A percentile compares a stretch with the other conserved stretches of the same genome.
Evolutionary conservation across 2,329 filamentous ascomycete genomes (phyloP).

Genomic region (Periconia sp.): DNA sequence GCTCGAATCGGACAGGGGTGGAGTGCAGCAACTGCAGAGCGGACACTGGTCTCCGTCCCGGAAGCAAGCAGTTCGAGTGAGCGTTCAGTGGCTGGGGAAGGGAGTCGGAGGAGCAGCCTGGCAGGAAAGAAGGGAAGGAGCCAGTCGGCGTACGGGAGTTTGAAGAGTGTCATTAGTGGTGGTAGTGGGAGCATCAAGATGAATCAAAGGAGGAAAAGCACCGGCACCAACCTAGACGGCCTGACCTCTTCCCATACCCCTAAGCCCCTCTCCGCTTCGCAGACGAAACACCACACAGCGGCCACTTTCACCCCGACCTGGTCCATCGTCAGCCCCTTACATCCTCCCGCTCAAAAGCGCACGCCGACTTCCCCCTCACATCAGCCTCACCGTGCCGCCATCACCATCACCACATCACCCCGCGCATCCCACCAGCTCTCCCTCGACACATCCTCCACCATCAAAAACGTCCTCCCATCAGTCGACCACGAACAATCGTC

Average conservation of each 20-base stretch:
- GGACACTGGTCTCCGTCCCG: conserved; percentile 49
- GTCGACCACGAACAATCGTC: background rate
- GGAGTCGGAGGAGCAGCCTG: conserved; percentile 7
- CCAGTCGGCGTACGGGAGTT: conserved; percentile 40
- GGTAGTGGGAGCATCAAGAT: conserved; percentile 27
- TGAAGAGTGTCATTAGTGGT: conserved; percentile 43
- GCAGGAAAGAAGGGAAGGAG: conserved; percentile 32
- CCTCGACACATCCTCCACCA: conserved; percentile 31
- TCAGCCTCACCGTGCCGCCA: conserved; percentile 30
- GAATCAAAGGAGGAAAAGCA: conserved; percentile 11
- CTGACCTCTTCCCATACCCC: conserved; percentile 18
- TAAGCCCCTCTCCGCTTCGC: background rate
- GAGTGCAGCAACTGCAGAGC: conserved; percentile 32
- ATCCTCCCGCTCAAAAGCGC: background rate
- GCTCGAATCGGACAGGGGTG: conserved; percentile 36
- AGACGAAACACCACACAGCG: background rate
- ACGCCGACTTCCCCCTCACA: conserved; percentile 15
- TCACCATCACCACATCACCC: conserved; percentile 34
- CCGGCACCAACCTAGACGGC: conserved; percentile 32
- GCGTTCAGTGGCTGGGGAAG: conserved; percentile 34
- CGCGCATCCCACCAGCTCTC: conserved; percentile 41
- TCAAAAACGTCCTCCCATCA: conserved; percentile 20
- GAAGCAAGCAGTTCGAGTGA: conserved; percentile 52
- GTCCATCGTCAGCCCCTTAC: background rate
- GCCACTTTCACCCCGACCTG: background rate